Base-by-base conservation (phyloP, 192 early-diverging fungal genomes). In the Dispira parvispora region DNA sequence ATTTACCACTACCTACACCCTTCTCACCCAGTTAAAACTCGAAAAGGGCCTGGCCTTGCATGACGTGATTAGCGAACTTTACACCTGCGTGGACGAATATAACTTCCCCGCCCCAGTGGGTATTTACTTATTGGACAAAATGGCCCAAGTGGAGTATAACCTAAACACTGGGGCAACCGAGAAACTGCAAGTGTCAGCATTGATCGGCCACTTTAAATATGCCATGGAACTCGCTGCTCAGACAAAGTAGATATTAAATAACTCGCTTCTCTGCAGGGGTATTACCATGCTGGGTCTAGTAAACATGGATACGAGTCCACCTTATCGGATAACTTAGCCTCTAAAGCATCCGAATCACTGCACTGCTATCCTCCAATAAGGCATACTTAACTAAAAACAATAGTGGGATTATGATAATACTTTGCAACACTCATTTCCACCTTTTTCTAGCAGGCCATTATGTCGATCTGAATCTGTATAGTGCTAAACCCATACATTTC, bases 61-160 rank as follows among this genome's bases (percentile, higher is more conserved):
- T 60, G 96, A 98, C 67, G 92, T 99, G 52, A 72, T 98, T 43
- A 83, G 82, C 1, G 87, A 91, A 58, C 66, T 99, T 2, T 78
- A 83, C 52, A 75, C 76, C 13, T 82, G 76, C 28, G 63, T 93
- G 25, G 71, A 76, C 23, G 65, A 63, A 13, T 76, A 91, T n/a
- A 88, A 94, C 6, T 73, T 96, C 46, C 88, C 88, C 8, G n/a
- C 78, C 3, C 63, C 79, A 45, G 78, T 83, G 9, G 67, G 84
- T 18, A 73, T 89, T 14, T 79, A 81, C 63, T 45, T 99, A 61
- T 65, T 96, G 11, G 86, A 88, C 61, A 78, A 84, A 60, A 65
- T 99, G 62, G 88, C 90, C 3, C 86, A 92, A 46, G 87, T 98
- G 28, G 94, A 99, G 83, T 89, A 74, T 73, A 83, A 88, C 62